These are phyloP conservation scores for Colletotrichum phormii DNA, from an alignment of 2,329 filamentous ascomycete genomes.

Conservation along the genomic window DNA sequence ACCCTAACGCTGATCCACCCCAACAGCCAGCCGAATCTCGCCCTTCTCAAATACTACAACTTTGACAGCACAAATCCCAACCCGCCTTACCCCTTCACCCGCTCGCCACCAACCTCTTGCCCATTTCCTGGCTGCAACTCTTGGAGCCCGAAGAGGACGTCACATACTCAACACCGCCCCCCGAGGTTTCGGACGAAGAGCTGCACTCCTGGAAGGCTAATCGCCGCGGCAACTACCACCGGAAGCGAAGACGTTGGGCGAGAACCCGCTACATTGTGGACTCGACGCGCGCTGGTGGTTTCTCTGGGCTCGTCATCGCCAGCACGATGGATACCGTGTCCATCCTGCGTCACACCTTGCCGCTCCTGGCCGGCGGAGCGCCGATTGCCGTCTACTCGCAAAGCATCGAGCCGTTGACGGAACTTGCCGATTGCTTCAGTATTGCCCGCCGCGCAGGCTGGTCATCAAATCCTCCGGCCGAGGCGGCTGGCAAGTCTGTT, in stretches of 20 bases:
- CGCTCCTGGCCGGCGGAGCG: constrained; percentile 84
- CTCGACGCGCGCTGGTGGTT: constrained; percentile 78
- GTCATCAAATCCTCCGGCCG: constrained; percentile 63
- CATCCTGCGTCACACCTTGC: constrained; percentile 80
- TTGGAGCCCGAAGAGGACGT: constrained; percentile 80
- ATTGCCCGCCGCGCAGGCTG: constrained; percentile 84
- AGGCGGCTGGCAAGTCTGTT: constrained; percentile 55
- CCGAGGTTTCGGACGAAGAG: constrained; percentile 66
- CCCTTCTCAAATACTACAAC: constrained; percentile 88
- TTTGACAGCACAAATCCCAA: constrained; percentile 79
- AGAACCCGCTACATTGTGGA: constrained; percentile 79
- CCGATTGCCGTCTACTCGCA: constrained; percentile 88
- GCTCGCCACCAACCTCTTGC: constrained; percentile 82
- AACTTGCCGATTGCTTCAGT: constrained; percentile 86
- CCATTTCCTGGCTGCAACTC: constrained; percentile 92
- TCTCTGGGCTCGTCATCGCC: constrained; percentile 86
- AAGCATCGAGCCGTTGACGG: constrained; percentile 80
- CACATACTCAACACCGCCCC: constrained; percentile 76
- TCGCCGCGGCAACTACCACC: constrained; percentile 86
- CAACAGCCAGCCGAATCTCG: constrained; percentile 88
- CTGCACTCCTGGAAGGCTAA: constrained; percentile 81
- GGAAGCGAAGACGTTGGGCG: constrained; percentile 87
- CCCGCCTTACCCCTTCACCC: constrained; percentile 74
- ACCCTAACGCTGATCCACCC: constrained; percentile 85
- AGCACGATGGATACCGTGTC: constrained; percentile 84